Percentiles rank a stretch among this genome's conserved stretches.
Evolutionary conservation across 345 rosid genomes (phyloP).

Genomic region (Limnanthes douglasii): DNA sequence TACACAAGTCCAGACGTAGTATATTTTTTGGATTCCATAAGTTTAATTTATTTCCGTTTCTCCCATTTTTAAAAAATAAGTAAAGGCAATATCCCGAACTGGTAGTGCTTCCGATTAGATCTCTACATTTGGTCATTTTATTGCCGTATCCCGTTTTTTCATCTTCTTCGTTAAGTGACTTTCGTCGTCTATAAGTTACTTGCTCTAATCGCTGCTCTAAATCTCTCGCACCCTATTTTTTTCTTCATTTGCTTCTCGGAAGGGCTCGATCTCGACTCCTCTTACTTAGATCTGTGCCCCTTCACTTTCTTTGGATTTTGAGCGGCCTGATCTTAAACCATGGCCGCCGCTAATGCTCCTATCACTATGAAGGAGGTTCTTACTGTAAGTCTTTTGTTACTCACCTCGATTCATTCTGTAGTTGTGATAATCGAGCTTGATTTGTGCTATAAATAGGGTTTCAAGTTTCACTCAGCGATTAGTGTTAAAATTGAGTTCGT

Average conservation of each 20-base stretch:
- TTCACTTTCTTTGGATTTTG: constrained; percentile 6
- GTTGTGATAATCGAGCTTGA: constrained; percentile 10
- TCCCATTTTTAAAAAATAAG: too few species aligned
- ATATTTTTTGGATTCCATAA: too few species aligned
- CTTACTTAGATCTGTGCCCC: constrained; percentile 16
- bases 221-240: constrained; percentile 7
- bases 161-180: neutral
- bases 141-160: neutral
- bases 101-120: constrained; percentile 10
- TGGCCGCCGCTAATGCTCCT: constrained; percentile 96
- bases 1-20: too few species aligned
- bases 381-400: constrained; percentile 34
- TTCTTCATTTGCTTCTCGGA: constrained; percentile 4
- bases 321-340: constrained; percentile 32
- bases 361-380: constrained; percentile 92
- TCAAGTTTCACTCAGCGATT: constrained; percentile 7
- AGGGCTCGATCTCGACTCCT: constrained; percentile 9
- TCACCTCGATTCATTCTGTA: constrained; percentile 4
- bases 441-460: constrained; percentile 2
- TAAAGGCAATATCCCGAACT: too few species aligned
- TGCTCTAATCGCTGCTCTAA: constrained; percentile 15
- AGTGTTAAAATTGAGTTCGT: neutral
- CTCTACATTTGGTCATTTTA: neutral
- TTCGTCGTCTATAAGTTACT: neutral
- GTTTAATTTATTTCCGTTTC: too few species aligned